Percentiles rank a stretch among this genome's conserved stretches.
Evolutionary conservation across 192 early-diverging fungal species (phyloP).

Genomic region (Physocladia obscura): DNA sequence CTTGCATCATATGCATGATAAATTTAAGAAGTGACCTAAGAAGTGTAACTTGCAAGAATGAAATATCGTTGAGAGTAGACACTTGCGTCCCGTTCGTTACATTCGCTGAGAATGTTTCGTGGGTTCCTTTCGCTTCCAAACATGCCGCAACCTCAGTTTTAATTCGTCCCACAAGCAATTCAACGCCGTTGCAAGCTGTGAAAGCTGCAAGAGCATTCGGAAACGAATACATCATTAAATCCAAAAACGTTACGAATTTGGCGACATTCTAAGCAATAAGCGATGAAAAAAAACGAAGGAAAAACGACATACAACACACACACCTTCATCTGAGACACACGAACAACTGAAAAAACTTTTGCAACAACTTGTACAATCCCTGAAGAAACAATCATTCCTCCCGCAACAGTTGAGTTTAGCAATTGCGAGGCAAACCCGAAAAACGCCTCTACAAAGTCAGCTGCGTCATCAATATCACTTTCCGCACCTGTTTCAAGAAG

Average conservation of each 20-base stretch:
- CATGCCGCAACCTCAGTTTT: too few species aligned
- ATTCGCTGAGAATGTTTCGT: too few species aligned
- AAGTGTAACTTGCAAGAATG: slow-evolving; percentile 72
- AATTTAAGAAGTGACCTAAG: slow-evolving; percentile 90
- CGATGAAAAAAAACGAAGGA: background rate
- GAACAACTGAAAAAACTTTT: slow-evolving; percentile 67
- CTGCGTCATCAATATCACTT: background rate
- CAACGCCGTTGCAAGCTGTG: slow-evolving; percentile 77
- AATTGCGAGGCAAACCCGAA: slow-evolving; percentile 77
- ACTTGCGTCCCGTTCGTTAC: too few species aligned
- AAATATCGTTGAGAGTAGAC: slow-evolving; percentile 46
- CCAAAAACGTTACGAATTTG: slow-evolving; percentile 76
- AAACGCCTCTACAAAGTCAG: slow-evolving; percentile 81
- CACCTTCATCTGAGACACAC: slow-evolving; percentile 62
- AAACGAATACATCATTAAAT: slow-evolving; percentile 78
- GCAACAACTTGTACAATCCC: slow-evolving; percentile 84
- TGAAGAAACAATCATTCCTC: slow-evolving; percentile 86
- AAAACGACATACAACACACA: background rate
- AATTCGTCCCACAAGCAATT: slow-evolving; percentile 75
- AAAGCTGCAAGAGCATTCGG: slow-evolving; percentile 76
- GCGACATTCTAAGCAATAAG: slow-evolving; percentile 29
- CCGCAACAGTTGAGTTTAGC: slow-evolving; percentile 76
- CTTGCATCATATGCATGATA: slow-evolving; percentile 90
- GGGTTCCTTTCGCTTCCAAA: too few species aligned
- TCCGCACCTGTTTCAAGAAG: slow-evolving; percentile 37